Percentiles rank a stretch among this genome's conserved stretches.
These are phyloP conservation scores for Scedosporium boydii DNA, from an alignment of 2,329 filamentous ascomycete species.

Conservation along the genomic window DNA sequence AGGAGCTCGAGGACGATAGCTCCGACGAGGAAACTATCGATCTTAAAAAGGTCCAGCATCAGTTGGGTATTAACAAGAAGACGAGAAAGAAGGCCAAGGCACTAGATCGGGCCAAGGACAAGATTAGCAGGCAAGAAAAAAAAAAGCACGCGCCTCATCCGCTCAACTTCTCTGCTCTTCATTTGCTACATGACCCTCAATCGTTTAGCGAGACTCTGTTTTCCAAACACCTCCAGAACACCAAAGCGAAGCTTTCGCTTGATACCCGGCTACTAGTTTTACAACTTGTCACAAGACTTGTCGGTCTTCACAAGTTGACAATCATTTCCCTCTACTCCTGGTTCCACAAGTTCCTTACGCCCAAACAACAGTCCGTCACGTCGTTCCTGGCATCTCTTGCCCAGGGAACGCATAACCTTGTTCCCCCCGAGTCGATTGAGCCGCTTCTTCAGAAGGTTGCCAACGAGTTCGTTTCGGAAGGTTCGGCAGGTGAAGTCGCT, in stretches of 20 bases:
- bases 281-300: slow-evolving; percentile 80
- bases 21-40: slow-evolving; percentile 74
- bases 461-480: slow-evolving; percentile 96
- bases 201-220: slow-evolving; percentile 87
- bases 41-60: slow-evolving; percentile 72
- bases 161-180: slow-evolving; percentile 92
- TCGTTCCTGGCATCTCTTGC: slow-evolving; percentile 88
- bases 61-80: slow-evolving; percentile 92
- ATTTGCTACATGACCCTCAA: slow-evolving; percentile 89
- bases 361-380: slow-evolving; percentile 80
- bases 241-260: slow-evolving; percentile 73
- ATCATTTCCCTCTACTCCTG: slow-evolving; percentile 90
- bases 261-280: slow-evolving; percentile 86
- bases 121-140: slow-evolving; percentile 71
- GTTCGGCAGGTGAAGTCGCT: slow-evolving; percentile 80
- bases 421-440: slow-evolving; percentile 86
- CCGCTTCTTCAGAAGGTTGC: slow-evolving; percentile 91
- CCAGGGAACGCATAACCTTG: slow-evolving; percentile 81
- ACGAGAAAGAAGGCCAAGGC: slow-evolving; percentile 75
- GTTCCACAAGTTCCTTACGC: slow-evolving; percentile 87
- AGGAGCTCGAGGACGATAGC: slow-evolving; percentile 83
- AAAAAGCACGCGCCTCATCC: slow-evolving; percentile 83
- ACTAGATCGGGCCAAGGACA: slow-evolving; percentile 72
- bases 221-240: slow-evolving; percentile 80
- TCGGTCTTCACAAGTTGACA: slow-evolving; percentile 87